Conservation (phyloP, 208 protist genomes). For the Leishmania gerbilli region DNA sequence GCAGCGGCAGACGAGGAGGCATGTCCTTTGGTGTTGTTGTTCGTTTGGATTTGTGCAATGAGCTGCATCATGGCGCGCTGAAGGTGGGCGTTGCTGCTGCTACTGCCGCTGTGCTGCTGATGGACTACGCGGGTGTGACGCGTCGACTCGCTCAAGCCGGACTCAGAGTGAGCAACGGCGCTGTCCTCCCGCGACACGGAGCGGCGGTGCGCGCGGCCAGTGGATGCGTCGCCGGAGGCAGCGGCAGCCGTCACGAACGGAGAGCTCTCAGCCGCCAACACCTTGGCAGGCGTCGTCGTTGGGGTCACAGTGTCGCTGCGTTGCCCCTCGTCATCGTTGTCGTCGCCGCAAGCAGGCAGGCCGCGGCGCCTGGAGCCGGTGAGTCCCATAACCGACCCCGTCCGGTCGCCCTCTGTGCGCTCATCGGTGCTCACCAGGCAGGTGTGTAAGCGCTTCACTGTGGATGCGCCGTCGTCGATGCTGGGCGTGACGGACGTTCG, state of each 20-base stretch:
- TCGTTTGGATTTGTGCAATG: constrained; percentile 30
- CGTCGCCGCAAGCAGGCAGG: constrained; percentile 4
- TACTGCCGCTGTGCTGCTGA: constrained; percentile 3
- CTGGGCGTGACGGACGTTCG: background rate
- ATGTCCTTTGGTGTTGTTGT: constrained; percentile 15
- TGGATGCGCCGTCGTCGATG: constrained; percentile 6
- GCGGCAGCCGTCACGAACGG: constrained; percentile 25
- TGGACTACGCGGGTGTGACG: constrained; percentile 4
- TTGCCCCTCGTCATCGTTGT: constrained; percentile 3
- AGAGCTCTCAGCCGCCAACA: constrained; percentile 32
- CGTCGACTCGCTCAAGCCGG: constrained; percentile 5
- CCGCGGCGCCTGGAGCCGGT: constrained; percentile 27
- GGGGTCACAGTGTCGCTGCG: constrained; percentile 14
- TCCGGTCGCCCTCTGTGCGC: constrained; percentile 27
- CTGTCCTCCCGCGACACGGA: constrained; percentile 22
- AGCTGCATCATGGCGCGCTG: constrained; percentile 32
- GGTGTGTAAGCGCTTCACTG: constrained; percentile 22
- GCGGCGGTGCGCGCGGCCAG: background rate
- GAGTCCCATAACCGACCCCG: constrained; percentile 28
- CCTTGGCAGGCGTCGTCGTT: constrained; percentile 29
- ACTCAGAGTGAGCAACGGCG: constrained; percentile 19
- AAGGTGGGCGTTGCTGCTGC: constrained; percentile 13
- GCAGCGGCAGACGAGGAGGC: background rate
- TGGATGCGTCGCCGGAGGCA: background rate
- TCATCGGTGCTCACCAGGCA: constrained; percentile 29